Conservation (phyloP, 163 green algal genomes). For the Chloroidium sp. region DNA sequence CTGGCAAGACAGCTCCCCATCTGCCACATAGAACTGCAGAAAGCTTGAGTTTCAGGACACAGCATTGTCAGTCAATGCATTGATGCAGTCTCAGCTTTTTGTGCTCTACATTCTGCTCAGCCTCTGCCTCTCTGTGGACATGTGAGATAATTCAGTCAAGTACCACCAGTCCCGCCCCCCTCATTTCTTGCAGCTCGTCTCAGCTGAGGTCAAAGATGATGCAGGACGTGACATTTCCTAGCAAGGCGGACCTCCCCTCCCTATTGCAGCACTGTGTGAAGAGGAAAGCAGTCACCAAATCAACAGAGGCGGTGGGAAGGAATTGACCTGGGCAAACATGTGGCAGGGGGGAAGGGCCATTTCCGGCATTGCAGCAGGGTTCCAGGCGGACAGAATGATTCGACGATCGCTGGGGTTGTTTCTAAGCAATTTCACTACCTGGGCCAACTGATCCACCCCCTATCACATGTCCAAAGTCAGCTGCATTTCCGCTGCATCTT, state of each 20-base stretch:
- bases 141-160: neutral
- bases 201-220: no score
- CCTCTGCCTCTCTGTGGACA: no score
- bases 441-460: slow-evolving; percentile 81
- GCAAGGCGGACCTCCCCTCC: no score
- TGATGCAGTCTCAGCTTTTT: no score
- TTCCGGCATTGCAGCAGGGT: slow-evolving; percentile 80
- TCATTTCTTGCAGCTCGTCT: no score
- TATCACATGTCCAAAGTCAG: neutral
- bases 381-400: slow-evolving; percentile 98
- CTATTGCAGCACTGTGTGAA: no score
- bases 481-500: no score
- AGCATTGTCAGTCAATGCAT: neutral
- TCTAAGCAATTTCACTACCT: slow-evolving; percentile 80
- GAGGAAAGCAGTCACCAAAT: no score
- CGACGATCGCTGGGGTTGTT: slow-evolving; percentile 83
- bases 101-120: no score
- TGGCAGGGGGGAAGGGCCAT: slow-evolving; percentile 99
- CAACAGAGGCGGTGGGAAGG: no score
- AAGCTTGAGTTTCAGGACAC: neutral
- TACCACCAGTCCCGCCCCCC: no score
- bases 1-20: slow-evolving; percentile 96
- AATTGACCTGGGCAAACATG: slow-evolving; percentile 88
- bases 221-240: no score
- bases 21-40: slow-evolving; percentile 92